A percentile compares a stretch with the other conserved stretches of the same genome.
Conservation (phyloP, 1,284 basidiomycete species). For the Xanthoconium separans region DNA sequence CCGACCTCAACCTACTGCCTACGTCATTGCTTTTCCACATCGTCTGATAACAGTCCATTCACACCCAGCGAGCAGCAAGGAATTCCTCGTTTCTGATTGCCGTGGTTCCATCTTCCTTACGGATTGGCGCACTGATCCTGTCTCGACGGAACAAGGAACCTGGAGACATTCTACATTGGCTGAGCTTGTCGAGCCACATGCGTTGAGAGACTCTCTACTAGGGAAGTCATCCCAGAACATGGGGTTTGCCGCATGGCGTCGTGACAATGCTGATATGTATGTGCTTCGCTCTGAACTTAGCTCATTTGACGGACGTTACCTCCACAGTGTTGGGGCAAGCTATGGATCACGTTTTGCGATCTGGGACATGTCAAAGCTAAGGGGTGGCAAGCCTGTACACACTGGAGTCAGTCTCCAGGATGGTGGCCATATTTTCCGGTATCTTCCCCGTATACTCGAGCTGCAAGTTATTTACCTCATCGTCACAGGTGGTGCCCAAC, state of each 20-base stretch:
- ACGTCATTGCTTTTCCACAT: slow-evolving; percentile 68
- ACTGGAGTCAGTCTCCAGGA: slow-evolving; percentile 62
- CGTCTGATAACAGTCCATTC: slow-evolving; percentile 65
- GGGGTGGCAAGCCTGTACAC: slow-evolving; percentile 67
- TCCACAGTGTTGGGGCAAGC: slow-evolving; percentile 64
- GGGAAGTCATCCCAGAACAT: slow-evolving; percentile 48
- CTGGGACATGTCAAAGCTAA: slow-evolving; percentile 70
- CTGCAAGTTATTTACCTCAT: slow-evolving; percentile 7
- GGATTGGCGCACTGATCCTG: slow-evolving; percentile 75
- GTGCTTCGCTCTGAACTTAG: slow-evolving; percentile 27
- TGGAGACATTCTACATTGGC: slow-evolving; percentile 63
- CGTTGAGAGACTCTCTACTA: slow-evolving; percentile 51
- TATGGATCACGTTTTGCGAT: slow-evolving; percentile 67
- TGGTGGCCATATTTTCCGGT: slow-evolving; percentile 69
- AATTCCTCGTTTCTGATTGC: slow-evolving; percentile 72
- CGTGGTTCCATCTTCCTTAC: slow-evolving; percentile 70
- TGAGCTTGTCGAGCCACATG: slow-evolving; percentile 69
- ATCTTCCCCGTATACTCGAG: slow-evolving; percentile 15
- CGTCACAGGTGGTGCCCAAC: slow-evolving; percentile 69
- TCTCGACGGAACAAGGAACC: slow-evolving; percentile 48
- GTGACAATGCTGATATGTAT: slow-evolving; percentile 68
- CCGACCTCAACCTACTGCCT: slow-evolving; percentile 70
- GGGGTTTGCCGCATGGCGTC: slow-evolving; percentile 66
- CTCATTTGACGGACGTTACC: slow-evolving; percentile 7
- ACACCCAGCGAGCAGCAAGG: slow-evolving; percentile 72